Base-by-base conservation (phyloP, 2,329 filamentous ascomycete species). In the Arthrinium phaeospermum region DNA sequence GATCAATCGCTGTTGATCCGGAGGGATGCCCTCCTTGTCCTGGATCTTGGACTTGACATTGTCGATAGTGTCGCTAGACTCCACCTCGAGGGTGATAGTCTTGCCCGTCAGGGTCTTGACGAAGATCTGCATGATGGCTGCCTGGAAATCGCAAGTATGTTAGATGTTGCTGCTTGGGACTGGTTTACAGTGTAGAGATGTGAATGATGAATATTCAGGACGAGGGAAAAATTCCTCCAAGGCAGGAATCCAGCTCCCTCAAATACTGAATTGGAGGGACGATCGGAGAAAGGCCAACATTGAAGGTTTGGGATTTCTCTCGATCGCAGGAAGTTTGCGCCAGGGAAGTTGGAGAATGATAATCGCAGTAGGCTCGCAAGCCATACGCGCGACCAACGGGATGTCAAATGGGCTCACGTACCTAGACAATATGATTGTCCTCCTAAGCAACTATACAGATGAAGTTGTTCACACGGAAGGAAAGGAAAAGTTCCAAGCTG, bases 31-130 rank as follows among this genome's bases (percentile, higher is more conserved):
- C 90, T 99, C 96, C 94, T 98, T 99, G 92, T 98, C 96, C 94
- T 92, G 88, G 81, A 91, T 91, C 92, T 99, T 98, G 90, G 94
- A 94, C 93, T 98, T 98, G 90, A 99, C 96, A 93, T 98, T 98
- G 92, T 98, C 96, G 88, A 99, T 98, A 84, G 96, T 98, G 89
- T 99, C 96, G 84, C 93, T 96, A 82, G 95, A 98, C 93, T 98
- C 96, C 89, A 98, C 96, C 95, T 99, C 96, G 82, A 99, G 95
- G 93, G 96, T 98, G 93, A 98, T 98, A 85, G 96, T 98, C 93
- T 98, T 98, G 85, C 96, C 96, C 94, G 96, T 98, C 82, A 98
- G 91, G 90, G 91, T 92, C 87, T 92, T 92, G 83, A 92, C 91
- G 88, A 93, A 93, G 85, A 92, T 92, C 89, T 92, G 90, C 90